phyloP scores from a whole-genome alignment of 805 yeast genomes.

The Priceomyces fermenticarens region DNA sequence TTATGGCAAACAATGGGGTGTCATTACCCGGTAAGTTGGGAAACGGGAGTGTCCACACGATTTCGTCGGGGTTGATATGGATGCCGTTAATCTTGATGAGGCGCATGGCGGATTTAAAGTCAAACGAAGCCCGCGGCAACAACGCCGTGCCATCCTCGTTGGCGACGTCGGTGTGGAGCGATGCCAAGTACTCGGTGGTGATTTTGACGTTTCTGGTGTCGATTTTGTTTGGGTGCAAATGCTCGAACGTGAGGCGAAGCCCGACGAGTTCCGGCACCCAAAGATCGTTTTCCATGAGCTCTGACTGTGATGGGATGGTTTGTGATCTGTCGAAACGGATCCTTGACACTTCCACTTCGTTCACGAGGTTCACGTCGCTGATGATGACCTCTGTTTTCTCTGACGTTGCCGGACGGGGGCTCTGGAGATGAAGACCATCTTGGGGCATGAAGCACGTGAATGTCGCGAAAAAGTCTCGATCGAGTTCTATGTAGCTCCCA shows the following conservation, averaged over 20 bases:
- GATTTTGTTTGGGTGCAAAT: conserved; percentile 32
- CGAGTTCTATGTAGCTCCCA: conserved; percentile 28
- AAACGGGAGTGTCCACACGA: conserved; percentile 31
- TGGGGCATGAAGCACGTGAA: conserved; percentile 20
- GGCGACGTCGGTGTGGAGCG: conserved; percentile 6
- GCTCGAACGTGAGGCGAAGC: conserved; percentile 46
- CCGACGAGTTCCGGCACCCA: conserved; percentile 43
- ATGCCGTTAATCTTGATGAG: conserved; percentile 33
- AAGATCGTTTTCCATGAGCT: conserved; percentile 22
- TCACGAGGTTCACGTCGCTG: conserved; percentile 26
- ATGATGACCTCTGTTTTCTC: conserved; percentile 22
- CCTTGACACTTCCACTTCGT: conserved; percentile 19
- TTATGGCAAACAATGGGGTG: conserved; percentile 13
- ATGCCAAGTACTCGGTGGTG: conserved; percentile 19
- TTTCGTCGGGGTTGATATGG: conserved; percentile 15
- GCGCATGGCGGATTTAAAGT: conserved; percentile 19
- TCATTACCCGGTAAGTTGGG: conserved; percentile 4
- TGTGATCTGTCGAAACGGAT: conserved; percentile 11
- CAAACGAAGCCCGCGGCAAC: neutral
- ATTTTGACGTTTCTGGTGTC: conserved; percentile 38
- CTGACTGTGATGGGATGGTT: conserved; percentile 9
- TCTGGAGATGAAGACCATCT: conserved; percentile 26
- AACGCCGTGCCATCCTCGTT: neutral
- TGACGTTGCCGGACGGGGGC: conserved; percentile 26
- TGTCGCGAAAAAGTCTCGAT: conserved; percentile 21